Percentiles rank a stretch among this genome's conserved stretches.
Evolutionary conservation across 371 early-diverging fungal genomes (phyloP).

Genomic region (Mortierella sp.): DNA sequence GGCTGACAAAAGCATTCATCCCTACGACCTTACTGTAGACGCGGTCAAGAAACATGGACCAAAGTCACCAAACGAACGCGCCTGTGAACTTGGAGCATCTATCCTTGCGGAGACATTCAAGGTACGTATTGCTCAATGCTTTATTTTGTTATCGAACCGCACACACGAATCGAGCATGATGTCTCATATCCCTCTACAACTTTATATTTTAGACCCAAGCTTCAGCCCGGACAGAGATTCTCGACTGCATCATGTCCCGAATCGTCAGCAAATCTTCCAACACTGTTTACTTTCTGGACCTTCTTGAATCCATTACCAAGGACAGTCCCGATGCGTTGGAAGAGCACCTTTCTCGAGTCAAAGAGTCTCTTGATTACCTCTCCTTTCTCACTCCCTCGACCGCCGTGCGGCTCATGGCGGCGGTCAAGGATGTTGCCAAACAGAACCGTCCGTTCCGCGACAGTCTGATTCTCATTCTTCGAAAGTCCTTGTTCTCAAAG

Average conservation of each 20-base stretch:
- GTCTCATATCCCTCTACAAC: background rate
- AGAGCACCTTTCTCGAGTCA: constrained; percentile 60
- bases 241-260: constrained; percentile 73
- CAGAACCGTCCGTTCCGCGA: constrained; percentile 67
- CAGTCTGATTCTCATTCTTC: constrained; percentile 68
- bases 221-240: constrained; percentile 69
- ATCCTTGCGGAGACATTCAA: constrained; percentile 66
- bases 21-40: background rate
- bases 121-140: constrained; percentile 29
- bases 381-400: constrained; percentile 66
- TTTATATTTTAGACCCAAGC: constrained; percentile 61
- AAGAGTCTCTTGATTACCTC: constrained; percentile 71
- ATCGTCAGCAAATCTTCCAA: constrained; percentile 69
- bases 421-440: constrained; percentile 65
- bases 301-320: constrained; percentile 63
- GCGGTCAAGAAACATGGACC: constrained; percentile 24
- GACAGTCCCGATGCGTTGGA: constrained; percentile 57
- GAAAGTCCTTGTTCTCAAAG: constrained; percentile 76
- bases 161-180: background rate
- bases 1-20: background rate
- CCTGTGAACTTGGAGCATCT: constrained; percentile 60
- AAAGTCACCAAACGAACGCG: constrained; percentile 48
- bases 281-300: constrained; percentile 62
- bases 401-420: constrained; percentile 65
- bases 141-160: background rate